Conservation (phyloP, 192 early-diverging fungal species). For the Coemansia sp. region DNA sequence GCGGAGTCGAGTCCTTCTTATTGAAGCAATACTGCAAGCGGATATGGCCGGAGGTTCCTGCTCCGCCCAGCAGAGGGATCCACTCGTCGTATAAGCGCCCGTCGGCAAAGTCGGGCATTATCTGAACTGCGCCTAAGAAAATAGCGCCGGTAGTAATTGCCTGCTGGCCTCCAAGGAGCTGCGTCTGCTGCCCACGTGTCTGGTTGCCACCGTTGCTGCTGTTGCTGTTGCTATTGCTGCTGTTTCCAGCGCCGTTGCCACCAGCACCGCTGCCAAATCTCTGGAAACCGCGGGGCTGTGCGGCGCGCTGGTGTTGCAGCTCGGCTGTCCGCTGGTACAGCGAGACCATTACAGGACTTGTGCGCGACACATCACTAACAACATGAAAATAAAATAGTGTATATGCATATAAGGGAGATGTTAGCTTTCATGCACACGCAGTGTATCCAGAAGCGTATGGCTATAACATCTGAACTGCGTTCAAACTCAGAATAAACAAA, state of each 20-base stretch:
- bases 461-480: background rate
- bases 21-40: constrained; percentile 74
- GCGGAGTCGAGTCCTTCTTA: constrained; percentile 65
- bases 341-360: constrained; percentile 53
- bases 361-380: constrained; percentile 51
- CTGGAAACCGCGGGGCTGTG: constrained; percentile 53
- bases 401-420: background rate
- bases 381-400: background rate
- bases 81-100: constrained; percentile 65
- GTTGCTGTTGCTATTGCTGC: constrained; percentile 12
- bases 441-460: constrained; percentile 1
- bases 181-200: constrained; percentile 32
- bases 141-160: constrained; percentile 46
- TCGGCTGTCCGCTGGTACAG: constrained; percentile 57
- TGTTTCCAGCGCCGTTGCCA: constrained; percentile 6
- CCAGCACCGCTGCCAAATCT: constrained; percentile 38
- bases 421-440: constrained; percentile 7
- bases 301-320: constrained; percentile 48
- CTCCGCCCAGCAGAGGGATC: constrained; percentile 61
- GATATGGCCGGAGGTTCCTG: constrained; percentile 62
- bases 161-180: constrained; percentile 36
- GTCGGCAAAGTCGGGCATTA: constrained; percentile 55
- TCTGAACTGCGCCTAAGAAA: constrained; percentile 52
- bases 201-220: constrained; percentile 4
- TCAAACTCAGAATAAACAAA: background rate